Evolutionary conservation across 371 early-diverging fungal genomes (phyloP).

Genomic region (Blastocladiella emersonii): DNA sequence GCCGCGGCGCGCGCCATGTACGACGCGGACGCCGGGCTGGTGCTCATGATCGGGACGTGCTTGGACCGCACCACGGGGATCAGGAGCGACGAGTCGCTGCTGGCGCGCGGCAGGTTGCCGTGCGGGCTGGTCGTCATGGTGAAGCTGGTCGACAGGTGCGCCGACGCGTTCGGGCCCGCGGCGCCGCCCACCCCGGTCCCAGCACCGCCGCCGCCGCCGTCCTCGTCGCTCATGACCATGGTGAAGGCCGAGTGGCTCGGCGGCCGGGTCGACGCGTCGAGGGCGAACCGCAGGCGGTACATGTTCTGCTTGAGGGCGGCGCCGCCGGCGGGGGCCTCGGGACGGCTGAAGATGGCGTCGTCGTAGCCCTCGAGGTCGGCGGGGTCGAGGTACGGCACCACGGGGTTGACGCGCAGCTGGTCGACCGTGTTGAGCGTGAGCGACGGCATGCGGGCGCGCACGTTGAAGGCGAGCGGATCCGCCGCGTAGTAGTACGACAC

Average conservation of each 20-base stretch:
- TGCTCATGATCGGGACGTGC: background rate
- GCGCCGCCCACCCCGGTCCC: too few relatives aligned
- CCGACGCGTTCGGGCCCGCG: too few relatives aligned
- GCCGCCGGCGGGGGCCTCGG: too few relatives aligned
- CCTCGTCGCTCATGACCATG: too few relatives aligned
- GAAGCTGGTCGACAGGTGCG: background rate
- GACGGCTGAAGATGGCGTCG: background rate
- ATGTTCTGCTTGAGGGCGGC: too few relatives aligned
- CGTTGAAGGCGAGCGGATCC: constrained; percentile 22
- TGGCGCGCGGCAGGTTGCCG: too few relatives aligned
- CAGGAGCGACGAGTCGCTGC: background rate
- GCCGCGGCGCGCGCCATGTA: background rate
- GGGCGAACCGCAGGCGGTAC: too few relatives aligned
- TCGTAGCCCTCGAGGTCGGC: constrained; percentile 1
- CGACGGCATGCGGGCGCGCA: constrained; percentile 68
- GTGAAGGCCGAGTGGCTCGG: too few relatives aligned
- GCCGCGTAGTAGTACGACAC: constrained; percentile 64
- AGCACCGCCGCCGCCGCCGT: too few relatives aligned
- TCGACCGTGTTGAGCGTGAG: constrained; percentile 62
- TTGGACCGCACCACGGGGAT: too few relatives aligned
- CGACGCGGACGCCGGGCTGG: background rate
- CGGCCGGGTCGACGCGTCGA: constrained; percentile 1
- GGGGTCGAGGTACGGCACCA: constrained; percentile 36
- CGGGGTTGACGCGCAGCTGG: background rate
- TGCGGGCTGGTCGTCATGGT: background rate